These are phyloP conservation scores for Russula vinacea DNA, from an alignment of 768 basidiomycete genomes.

Conservation along the genomic window DNA sequence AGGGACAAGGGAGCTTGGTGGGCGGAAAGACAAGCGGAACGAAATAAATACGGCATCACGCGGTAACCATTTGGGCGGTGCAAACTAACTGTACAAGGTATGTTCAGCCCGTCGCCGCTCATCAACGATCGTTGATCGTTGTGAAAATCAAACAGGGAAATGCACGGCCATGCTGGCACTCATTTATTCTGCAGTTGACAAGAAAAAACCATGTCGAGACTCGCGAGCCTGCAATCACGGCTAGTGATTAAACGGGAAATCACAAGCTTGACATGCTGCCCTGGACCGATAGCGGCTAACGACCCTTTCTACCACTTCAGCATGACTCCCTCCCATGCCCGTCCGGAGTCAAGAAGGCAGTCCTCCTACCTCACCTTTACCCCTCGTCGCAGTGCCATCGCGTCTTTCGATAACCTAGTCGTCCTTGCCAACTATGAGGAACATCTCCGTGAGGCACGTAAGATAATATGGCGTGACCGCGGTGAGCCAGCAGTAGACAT, in stretches of 20 bases:
- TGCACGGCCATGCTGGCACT: background rate
- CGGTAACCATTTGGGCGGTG: background rate
- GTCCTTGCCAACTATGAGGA: constrained; percentile 84
- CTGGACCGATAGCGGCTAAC: background rate
- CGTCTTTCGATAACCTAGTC: constrained; percentile 81
- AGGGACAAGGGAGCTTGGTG: background rate
- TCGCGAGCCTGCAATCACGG: background rate
- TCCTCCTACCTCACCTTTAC: constrained; percentile 49
- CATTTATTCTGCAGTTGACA: background rate
- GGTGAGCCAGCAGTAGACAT: constrained; percentile 77
- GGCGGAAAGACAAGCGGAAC: background rate
- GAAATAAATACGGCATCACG: constrained; percentile 6
- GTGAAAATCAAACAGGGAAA: background rate
- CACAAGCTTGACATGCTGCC: background rate
- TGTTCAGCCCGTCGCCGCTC: background rate
- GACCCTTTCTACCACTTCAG: background rate
- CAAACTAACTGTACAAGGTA: background rate
- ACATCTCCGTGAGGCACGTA: constrained; percentile 64
- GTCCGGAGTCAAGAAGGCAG: constrained; percentile 27
- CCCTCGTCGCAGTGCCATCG: constrained; percentile 39
- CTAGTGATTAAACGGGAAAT: background rate
- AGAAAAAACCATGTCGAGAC: too few species aligned
- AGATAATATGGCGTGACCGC: constrained; percentile 77
- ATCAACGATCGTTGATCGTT: constrained; percentile 1
- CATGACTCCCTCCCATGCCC: constrained; percentile 12